These are phyloP conservation scores for Colletotrichum tabaci DNA, from an alignment of 2,329 filamentous ascomycete genomes.

Conservation along the genomic window DNA sequence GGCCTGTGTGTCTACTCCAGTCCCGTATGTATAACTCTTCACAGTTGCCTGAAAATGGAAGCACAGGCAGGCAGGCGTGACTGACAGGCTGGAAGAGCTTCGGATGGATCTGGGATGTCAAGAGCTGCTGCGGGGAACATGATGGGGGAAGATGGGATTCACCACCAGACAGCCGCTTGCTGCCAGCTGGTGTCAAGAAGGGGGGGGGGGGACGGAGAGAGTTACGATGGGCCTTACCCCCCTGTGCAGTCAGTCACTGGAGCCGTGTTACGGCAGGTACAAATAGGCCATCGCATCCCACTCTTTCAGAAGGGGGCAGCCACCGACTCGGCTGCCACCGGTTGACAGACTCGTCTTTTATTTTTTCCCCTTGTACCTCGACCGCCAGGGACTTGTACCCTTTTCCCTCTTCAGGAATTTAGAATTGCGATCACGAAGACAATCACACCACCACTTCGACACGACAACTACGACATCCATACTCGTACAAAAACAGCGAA, in stretches of 20 bases:
- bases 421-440: not conserved
- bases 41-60: too few relatives aligned
- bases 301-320: constrained; percentile 37
- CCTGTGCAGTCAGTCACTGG: not conserved
- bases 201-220: not conserved
- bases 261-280: constrained; percentile 34
- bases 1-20: too few relatives aligned
- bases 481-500: not conserved
- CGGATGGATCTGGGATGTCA: too few relatives aligned
- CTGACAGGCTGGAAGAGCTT: too few relatives aligned
- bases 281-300: constrained; percentile 39
- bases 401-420: not conserved
- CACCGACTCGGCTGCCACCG: constrained; percentile 19
- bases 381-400: constrained; percentile 2
- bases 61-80: too few relatives aligned
- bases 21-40: too few relatives aligned
- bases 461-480: not conserved
- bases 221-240: too few relatives aligned
- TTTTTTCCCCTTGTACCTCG: constrained; percentile 13
- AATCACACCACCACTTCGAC: constrained; percentile 1
- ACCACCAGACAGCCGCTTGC: constrained; percentile 4
- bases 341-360: constrained; percentile 18
- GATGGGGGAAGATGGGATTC: constrained; percentile 7
- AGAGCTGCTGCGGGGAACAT: too few relatives aligned
- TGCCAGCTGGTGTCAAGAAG: constrained; percentile 19